Evolutionary conservation across 208 protist species (phyloP), one percentile per base, ranked within the genome.

Genomic region (Leptomonas seymouri): DNA sequence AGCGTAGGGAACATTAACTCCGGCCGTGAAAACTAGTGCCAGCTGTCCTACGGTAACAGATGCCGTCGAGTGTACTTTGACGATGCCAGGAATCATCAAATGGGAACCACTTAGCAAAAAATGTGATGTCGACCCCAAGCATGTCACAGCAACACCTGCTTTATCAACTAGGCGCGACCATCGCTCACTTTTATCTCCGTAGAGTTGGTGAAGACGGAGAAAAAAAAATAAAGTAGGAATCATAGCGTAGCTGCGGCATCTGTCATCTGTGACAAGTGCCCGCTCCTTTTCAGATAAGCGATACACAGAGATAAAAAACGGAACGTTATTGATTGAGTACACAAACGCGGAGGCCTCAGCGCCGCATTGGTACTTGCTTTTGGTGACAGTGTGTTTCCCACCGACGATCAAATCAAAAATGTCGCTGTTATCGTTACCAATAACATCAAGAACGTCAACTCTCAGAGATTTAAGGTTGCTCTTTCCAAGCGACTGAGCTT

Each of bases 71-170:
- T 67, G 16, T 0, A 60, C 36, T 36, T 51, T 50, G 16, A 84
- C 11, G 66, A 95, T 84, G 28, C 90, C 86, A 51, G 86, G 85
- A 53, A 90, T 93, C 90, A 95, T 95, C 31, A 95, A 69, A 71
- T 95, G 86, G 14, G 90, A 87, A 16, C 87, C 90, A 41, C 80
- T 85, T 23, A 92, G 25, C 14, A 95, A 54, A 71, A 84, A 93
- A 0, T 71, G 63, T 18, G 85, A 95, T 25, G 86, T 93, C 18
- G 81, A 64, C 12, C 85, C 84, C 23, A 75, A 77, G 56, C 82
- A 93, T 0, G 75, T 77, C 18, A 85, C 67, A 30, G 60, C 49
- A 28, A 48, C 41, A 31, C 76, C 79, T 48, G 73, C 61, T 44
- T 65, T 60, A 5, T 20, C 11, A 0, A 81, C 25, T 8, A 85